A percentile compares a stretch with the other conserved stretches of the same genome.
phyloP scores from a whole-genome alignment of 2,329 filamentous ascomycete species.

The Ophiostoma quercus region DNA sequence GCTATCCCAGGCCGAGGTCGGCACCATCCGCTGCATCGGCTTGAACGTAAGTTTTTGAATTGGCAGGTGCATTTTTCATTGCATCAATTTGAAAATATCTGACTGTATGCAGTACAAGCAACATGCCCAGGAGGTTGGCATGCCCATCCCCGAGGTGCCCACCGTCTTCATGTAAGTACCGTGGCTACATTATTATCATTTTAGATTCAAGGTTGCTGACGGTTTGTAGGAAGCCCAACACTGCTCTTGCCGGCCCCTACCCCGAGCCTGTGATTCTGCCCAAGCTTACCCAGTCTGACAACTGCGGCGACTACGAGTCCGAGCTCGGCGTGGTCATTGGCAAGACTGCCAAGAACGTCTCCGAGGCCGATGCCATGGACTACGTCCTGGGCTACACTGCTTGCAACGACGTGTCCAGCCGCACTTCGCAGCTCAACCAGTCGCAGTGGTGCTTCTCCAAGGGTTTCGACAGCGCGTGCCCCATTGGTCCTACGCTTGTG shows the following conservation, averaged over 20 bases:
- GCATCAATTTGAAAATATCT: neutral
- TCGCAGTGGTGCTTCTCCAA: conserved; percentile 56
- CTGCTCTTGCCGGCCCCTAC: conserved; percentile 43
- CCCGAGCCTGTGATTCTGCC: conserved; percentile 45
- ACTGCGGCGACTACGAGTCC: conserved; percentile 39
- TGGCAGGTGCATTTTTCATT: too few relatives aligned
- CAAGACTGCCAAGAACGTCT: conserved; percentile 39
- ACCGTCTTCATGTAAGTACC: conserved; percentile 43
- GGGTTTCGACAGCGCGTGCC: conserved; percentile 52
- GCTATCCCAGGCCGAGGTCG: conserved; percentile 44
- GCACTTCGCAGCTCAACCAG: conserved; percentile 46
- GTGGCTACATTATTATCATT: neutral
- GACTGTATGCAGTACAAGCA: conserved; percentile 36
- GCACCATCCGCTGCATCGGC: conserved; percentile 55
- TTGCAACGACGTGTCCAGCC: conserved; percentile 52
- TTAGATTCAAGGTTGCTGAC: neutral
- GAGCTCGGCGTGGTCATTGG: conserved; percentile 34
- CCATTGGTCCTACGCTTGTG: conserved; percentile 48
- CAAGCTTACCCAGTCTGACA: conserved; percentile 46
- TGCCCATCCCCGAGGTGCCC: conserved; percentile 49
- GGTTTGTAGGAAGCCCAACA: conserved; percentile 29
- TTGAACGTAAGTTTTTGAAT: conserved; percentile 38
- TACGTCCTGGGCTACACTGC: conserved; percentile 51
- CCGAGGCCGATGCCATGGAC: conserved; percentile 39
- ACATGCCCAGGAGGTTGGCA: conserved; percentile 48